phyloP scores from a whole-genome alignment of 208 protist genomes.

The Trypanosoma melophagium region DNA sequence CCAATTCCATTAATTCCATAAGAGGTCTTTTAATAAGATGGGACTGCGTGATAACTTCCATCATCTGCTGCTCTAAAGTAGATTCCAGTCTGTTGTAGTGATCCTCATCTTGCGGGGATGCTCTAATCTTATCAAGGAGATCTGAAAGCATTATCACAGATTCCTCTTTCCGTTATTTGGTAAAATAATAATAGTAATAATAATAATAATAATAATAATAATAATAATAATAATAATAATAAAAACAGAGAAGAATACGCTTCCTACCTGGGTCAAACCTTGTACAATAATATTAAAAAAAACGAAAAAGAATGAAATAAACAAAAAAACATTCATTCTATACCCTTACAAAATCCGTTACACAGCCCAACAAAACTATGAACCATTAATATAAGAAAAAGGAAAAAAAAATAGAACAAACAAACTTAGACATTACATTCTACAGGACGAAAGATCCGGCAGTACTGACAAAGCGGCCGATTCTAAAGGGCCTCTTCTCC shows the following conservation, averaged over 20 bases:
- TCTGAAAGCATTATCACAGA: conserved; percentile 15
- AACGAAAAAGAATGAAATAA: not conserved
- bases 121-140: conserved; percentile 21
- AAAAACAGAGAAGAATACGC: conserved; percentile 1
- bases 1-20: conserved; percentile 7
- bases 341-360: too few species aligned
- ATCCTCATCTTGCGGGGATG: not conserved
- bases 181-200: conserved; percentile 14
- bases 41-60: conserved; percentile 7
- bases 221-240: conserved; percentile 17
- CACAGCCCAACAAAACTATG: too few species aligned
- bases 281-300: not conserved
- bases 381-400: too few species aligned
- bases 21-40: not conserved
- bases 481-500: too few species aligned
- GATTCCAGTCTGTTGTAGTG: conserved; percentile 10
- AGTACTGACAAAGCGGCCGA: too few species aligned
- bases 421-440: too few species aligned
- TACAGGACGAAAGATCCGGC: too few species aligned
- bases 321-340: too few species aligned
- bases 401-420: too few species aligned
- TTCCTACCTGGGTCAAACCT: not conserved
- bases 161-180: not conserved
- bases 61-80: conserved; percentile 20
- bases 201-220: conserved; percentile 18